Evolutionary conservation across 208 protist genomes (phyloP).

Genomic region (Leishmania tropica): DNA sequence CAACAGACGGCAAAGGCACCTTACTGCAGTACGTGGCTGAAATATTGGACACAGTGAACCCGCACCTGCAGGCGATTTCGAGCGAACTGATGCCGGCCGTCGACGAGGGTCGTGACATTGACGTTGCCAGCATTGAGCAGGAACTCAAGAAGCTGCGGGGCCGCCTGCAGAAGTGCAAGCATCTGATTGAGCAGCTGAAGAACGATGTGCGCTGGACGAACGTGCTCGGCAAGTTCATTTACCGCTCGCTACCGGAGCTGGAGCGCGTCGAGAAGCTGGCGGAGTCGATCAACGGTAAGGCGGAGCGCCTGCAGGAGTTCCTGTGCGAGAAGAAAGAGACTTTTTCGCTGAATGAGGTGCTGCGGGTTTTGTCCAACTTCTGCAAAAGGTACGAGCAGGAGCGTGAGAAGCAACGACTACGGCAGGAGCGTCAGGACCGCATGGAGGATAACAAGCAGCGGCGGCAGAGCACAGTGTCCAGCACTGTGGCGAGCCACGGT

Average conservation of each 20-base stretch:
- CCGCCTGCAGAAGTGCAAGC: constrained; percentile 49
- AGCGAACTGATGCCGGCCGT: constrained; percentile 62
- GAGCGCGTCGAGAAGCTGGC: constrained; percentile 53
- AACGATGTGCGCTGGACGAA: constrained; percentile 59
- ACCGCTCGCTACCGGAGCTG: constrained; percentile 41
- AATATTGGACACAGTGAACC: constrained; percentile 39
- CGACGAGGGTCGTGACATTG: constrained; percentile 54
- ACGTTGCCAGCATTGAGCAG: constrained; percentile 51
- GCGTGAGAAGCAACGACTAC: constrained; percentile 32
- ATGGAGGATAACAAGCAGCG: constrained; percentile 11
- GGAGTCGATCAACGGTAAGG: constrained; percentile 45
- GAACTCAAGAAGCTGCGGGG: constrained; percentile 53
- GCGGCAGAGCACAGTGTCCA: neutral
- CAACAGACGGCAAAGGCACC: constrained; percentile 64
- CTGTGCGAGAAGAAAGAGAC: constrained; percentile 56
- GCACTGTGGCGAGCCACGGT: neutral
- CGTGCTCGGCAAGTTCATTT: constrained; percentile 72
- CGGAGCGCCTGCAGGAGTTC: constrained; percentile 50
- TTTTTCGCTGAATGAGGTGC: constrained; percentile 58
- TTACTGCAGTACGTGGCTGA: constrained; percentile 64
- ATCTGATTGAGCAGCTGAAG: constrained; percentile 48
- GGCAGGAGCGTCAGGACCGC: constrained; percentile 9
- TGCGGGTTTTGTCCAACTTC: constrained; percentile 60
- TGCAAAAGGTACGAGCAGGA: constrained; percentile 66
- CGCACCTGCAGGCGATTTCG: constrained; percentile 44